phyloP scores from a whole-genome alignment of 352 stramenopile genomes.

The Pythium aristosporum region DNA sequence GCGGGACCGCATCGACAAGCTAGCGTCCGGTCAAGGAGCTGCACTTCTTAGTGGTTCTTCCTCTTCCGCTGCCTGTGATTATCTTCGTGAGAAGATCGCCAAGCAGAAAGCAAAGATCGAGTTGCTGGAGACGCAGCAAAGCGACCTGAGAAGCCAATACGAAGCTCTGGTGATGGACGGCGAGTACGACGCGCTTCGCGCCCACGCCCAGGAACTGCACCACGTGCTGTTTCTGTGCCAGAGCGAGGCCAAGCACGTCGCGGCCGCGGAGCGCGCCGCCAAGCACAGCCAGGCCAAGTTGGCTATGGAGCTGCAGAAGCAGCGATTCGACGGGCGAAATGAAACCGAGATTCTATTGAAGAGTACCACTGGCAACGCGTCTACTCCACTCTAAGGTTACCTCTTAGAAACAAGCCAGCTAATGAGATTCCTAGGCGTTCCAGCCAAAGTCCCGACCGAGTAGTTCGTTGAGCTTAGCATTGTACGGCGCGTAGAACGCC shows the following conservation, averaged over 20 bases:
- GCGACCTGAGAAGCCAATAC: constrained; percentile 34
- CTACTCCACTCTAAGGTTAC: no score
- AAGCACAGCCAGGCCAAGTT: constrained; percentile 34
- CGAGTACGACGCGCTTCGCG: constrained; percentile 49
- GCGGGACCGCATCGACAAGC: constrained; percentile 21
- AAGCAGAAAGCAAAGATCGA: constrained; percentile 45
- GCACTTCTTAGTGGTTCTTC: neutral
- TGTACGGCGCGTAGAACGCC: constrained; percentile 84
- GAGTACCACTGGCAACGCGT: constrained; percentile 6
- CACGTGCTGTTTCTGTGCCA: constrained; percentile 69
- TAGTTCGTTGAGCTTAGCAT: constrained; percentile 68
- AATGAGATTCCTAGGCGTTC: constrained; percentile 14
- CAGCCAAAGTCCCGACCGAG: constrained; percentile 64
- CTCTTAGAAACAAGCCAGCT: no score
- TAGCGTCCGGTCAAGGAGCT: neutral
- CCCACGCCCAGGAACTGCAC: constrained; percentile 63
- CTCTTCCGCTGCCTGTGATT: constrained; percentile 36
- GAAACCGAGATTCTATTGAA: constrained; percentile 69
- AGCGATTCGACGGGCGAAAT: constrained; percentile 55
- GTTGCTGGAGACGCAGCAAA: constrained; percentile 34
- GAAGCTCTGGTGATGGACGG: constrained; percentile 38
- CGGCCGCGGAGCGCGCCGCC: constrained; percentile 37
- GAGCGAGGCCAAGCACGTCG: constrained; percentile 46
- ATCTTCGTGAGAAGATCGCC: constrained; percentile 49
- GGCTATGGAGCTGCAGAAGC: constrained; percentile 34